A percentile compares a stretch with the other conserved stretches of the same genome.
phyloP scores from a whole-genome alignment of 2,329 filamentous ascomycete genomes.

The Diaporthe humulicola region DNA sequence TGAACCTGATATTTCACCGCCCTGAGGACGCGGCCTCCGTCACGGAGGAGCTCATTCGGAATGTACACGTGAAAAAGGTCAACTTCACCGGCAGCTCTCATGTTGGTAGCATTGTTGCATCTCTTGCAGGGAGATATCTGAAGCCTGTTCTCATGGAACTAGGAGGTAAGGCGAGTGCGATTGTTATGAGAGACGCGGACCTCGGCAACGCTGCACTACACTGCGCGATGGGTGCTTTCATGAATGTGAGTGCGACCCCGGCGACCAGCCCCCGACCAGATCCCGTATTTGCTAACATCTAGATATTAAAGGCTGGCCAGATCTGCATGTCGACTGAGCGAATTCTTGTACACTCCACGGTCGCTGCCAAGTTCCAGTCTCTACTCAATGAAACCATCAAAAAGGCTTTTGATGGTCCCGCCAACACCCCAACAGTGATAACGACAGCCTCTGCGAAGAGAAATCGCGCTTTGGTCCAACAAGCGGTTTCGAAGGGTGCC shows the following conservation, averaged over 20 bases:
- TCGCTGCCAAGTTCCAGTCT: constrained; percentile 28
- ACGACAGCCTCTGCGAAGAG: neutral
- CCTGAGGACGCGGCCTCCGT: constrained; percentile 51
- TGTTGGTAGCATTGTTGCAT: constrained; percentile 57
- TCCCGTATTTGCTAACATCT: no score
- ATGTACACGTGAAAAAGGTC: constrained; percentile 54
- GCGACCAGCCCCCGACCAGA: no score
- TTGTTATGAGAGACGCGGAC: constrained; percentile 60
- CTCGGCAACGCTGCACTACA: constrained; percentile 54
- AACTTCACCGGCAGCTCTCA: constrained; percentile 59
- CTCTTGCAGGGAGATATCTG: constrained; percentile 52
- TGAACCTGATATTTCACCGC: constrained; percentile 53
- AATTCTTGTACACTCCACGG: constrained; percentile 45
- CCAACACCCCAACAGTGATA: neutral
- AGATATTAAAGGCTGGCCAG: constrained; percentile 48
- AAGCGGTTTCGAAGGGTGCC: neutral
- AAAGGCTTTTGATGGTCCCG: neutral
- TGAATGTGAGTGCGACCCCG: neutral
- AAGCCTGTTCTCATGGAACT: constrained; percentile 63
- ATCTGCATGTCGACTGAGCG: constrained; percentile 53
- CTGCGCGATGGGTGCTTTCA: constrained; percentile 37
- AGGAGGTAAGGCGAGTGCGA: constrained; percentile 59
- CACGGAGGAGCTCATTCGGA: constrained; percentile 52
- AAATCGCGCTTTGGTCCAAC: neutral
- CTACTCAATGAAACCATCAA: neutral